phyloP scores from a whole-genome alignment of 306 rosid species.

The Gynostemma pentaphyllum region DNA sequence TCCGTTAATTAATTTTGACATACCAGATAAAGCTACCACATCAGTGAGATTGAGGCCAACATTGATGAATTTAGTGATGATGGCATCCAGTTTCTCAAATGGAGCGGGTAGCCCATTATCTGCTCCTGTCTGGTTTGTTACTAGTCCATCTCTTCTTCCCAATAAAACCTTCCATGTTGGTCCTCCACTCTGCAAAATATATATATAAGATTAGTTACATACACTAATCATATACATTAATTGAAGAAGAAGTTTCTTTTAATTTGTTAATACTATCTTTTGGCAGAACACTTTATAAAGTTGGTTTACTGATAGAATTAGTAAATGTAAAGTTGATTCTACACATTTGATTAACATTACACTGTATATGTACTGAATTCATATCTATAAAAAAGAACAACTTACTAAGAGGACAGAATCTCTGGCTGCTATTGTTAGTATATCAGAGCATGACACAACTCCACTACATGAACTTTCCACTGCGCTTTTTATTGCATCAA shows the following conservation, averaged over 20 bases:
- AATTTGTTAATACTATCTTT: background rate
- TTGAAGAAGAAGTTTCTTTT: background rate
- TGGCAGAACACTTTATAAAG: too few species aligned
- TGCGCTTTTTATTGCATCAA: slow-evolving; percentile 60
- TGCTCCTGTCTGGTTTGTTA: slow-evolving; percentile 48
- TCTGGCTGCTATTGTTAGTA: slow-evolving; percentile 66
- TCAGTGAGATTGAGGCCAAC: slow-evolving; percentile 50
- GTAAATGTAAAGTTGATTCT: too few species aligned
- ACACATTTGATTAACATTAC: too few species aligned
- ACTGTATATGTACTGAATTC: too few species aligned
- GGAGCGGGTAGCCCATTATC: slow-evolving; percentile 44
- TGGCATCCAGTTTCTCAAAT: slow-evolving; percentile 24
- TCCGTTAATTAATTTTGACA: too few species aligned
- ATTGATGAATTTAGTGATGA: slow-evolving; percentile 34
- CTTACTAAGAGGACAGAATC: slow-evolving; percentile 72
- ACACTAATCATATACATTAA: too few species aligned
- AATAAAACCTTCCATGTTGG: slow-evolving; percentile 49
- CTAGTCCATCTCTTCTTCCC: slow-evolving; percentile 70
- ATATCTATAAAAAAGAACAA: too few species aligned
- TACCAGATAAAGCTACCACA: slow-evolving; percentile 68
- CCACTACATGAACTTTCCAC: slow-evolving; percentile 72
- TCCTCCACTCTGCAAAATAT: slow-evolving; percentile 61
- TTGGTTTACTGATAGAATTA: too few species aligned
- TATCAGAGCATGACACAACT: slow-evolving; percentile 82
- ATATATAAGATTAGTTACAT: too few species aligned